Conservation (phyloP, 495 filamentous ascomycete genomes). For the Podospora tetraspora region DNA sequence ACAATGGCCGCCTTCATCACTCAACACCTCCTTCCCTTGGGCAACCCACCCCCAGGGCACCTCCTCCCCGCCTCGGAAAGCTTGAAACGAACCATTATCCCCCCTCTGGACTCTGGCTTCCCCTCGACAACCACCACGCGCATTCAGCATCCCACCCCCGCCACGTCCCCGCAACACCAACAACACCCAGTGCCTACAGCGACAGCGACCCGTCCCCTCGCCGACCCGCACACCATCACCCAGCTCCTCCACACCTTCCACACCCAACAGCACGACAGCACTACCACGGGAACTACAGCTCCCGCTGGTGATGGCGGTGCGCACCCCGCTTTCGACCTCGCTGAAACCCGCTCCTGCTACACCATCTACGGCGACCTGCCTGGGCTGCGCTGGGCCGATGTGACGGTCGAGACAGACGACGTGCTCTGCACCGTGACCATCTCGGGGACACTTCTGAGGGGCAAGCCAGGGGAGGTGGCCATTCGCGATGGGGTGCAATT, state of each 20-base stretch:
- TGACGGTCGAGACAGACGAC: conserved; percentile 14
- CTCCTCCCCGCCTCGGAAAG: not conserved
- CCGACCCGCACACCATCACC: conserved; percentile 3
- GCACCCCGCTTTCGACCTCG: conserved; percentile 14
- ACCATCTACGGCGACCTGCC: conserved; percentile 17
- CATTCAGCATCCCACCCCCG: not conserved
- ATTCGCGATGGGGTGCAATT: not conserved
- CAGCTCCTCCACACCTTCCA: conserved; percentile 16
- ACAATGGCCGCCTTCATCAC: conserved; percentile 1
- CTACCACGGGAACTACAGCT: too few relatives aligned
- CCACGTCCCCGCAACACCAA: not conserved
- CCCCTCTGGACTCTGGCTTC: not conserved
- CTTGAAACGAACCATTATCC: conserved; percentile 5
- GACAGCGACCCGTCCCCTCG: too few relatives aligned
- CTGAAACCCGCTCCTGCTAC: conserved; percentile 10
- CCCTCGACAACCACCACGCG: not conserved
- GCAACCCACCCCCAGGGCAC: not conserved
- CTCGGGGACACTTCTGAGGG: not conserved
- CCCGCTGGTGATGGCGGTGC: too few relatives aligned
- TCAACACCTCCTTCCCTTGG: not conserved
- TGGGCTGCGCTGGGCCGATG: not conserved
- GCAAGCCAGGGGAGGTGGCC: not conserved
- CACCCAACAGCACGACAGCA: conserved; percentile 9
- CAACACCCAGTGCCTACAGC: too few relatives aligned
- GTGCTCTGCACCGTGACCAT: conserved; percentile 11